A percentile compares a stretch with the other conserved stretches of the same genome.
Evolutionary conservation across 2,329 filamentous ascomycete species (phyloP).

Genomic region (Curvularia verruculosa): DNA sequence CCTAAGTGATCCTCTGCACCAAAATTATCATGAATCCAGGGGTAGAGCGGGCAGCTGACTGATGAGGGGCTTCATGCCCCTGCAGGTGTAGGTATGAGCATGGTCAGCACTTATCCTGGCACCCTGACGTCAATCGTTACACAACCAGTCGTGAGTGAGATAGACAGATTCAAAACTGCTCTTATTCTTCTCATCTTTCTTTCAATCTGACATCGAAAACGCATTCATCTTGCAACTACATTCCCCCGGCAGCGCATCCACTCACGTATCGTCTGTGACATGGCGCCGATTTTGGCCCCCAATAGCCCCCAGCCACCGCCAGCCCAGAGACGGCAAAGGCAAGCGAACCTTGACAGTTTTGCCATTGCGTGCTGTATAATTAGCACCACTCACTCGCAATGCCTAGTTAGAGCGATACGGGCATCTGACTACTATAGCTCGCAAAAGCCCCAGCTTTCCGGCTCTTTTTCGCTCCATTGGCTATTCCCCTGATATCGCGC

Average conservation of each 20-base stretch:
- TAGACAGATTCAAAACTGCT: background rate
- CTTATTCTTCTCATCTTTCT: background rate
- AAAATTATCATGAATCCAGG: background rate
- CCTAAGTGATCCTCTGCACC: background rate
- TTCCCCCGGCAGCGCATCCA: background rate
- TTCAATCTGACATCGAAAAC: background rate
- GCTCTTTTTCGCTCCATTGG: background rate
- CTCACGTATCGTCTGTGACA: background rate
- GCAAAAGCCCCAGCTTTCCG: background rate
- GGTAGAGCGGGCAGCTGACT: background rate
- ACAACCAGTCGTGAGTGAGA: background rate
- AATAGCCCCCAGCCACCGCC: conserved; percentile 12
- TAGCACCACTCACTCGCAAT: conserved; percentile 19
- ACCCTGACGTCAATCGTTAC: background rate
- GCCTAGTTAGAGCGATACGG: background rate
- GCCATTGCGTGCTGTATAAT: conserved; percentile 22
- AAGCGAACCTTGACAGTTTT: conserved; percentile 15
- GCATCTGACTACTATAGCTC: background rate
- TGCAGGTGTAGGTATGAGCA: background rate
- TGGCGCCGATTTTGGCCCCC: conserved; percentile 18
- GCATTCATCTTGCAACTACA: background rate
- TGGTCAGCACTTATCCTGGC: background rate
- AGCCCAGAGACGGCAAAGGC: conserved; percentile 11
- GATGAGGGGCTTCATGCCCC: background rate
- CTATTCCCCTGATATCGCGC: background rate